These are phyloP conservation scores for Sugiyamaella floridensis DNA, from an alignment of 805 yeast species.

Conservation along the genomic window DNA sequence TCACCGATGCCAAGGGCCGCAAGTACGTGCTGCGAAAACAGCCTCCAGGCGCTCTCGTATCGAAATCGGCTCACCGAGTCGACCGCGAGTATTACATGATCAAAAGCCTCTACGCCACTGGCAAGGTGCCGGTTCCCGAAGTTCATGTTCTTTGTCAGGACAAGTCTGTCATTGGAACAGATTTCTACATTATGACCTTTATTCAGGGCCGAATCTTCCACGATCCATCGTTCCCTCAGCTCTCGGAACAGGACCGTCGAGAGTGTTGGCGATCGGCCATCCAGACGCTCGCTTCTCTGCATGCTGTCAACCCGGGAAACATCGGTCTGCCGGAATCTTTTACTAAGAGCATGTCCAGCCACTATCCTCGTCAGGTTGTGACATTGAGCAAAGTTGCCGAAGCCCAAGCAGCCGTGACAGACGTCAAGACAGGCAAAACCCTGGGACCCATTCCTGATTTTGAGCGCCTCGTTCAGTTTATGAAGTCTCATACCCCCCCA, in stretches of 20 bases:
- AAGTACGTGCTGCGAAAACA: constrained; percentile 49
- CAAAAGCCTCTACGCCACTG: constrained; percentile 31
- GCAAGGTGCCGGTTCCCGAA: constrained; percentile 48
- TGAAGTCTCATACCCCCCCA: constrained; percentile 42
- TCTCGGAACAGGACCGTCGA: constrained; percentile 26
- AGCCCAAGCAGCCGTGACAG: constrained; percentile 31
- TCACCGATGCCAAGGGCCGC: constrained; percentile 36
- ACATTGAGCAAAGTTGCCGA: constrained; percentile 40
- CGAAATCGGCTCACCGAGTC: constrained; percentile 54
- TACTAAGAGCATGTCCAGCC: constrained; percentile 37
- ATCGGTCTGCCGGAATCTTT: constrained; percentile 39
- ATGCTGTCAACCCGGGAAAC: constrained; percentile 40
- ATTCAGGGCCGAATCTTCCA: constrained; percentile 51
- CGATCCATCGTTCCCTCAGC: constrained; percentile 41
- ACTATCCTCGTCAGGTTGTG: constrained; percentile 47
- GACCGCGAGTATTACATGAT: constrained; percentile 54
- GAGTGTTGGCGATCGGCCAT: constrained; percentile 44
- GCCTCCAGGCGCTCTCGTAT: constrained; percentile 45
- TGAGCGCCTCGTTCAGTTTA: constrained; percentile 37
- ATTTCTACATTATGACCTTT: constrained; percentile 56
- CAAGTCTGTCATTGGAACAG: constrained; percentile 46
- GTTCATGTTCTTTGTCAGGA: constrained; percentile 51
- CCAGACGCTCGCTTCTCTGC: constrained; percentile 43
- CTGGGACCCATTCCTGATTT: constrained; percentile 47
- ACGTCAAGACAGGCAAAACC: constrained; percentile 21